Conservation (phyloP, 768 basidiomycete species). For the Cystobasidium onofrii region DNA sequence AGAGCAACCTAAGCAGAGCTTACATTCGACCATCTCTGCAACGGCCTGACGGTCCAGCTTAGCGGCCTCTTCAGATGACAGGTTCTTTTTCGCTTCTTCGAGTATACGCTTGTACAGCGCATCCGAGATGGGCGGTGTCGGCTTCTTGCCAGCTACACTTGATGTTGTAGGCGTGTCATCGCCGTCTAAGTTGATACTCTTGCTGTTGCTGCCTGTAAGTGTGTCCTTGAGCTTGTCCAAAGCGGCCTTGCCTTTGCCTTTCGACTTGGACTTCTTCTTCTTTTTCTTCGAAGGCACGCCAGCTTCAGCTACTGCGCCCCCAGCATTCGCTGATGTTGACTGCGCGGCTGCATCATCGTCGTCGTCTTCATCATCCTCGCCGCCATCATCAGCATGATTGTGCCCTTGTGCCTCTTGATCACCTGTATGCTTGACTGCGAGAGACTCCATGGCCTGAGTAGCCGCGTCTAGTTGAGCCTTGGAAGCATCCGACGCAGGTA, state of each 20-base stretch:
- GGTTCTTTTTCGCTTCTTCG: constrained; percentile 13
- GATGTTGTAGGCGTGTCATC: not conserved
- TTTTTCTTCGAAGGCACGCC: not conserved
- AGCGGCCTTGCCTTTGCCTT: constrained; percentile 28
- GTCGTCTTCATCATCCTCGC: constrained; percentile 7
- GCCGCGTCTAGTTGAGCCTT: not conserved
- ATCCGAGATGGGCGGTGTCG: constrained; percentile 5
- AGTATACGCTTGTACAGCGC: constrained; percentile 23
- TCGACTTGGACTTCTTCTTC: constrained; percentile 28
- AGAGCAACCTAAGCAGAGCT: not conserved
- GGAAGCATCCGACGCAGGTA: constrained; percentile 8
- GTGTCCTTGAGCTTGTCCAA: constrained; percentile 26
- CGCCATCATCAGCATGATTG: not conserved
- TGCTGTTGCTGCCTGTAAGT: not conserved
- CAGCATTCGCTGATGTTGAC: not conserved
- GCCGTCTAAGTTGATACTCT: not conserved
- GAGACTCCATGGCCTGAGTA: not conserved
- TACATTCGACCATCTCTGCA: constrained; percentile 26
- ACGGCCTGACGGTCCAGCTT: constrained; percentile 54
- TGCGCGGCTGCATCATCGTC: not conserved
- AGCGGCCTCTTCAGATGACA: constrained; percentile 54
- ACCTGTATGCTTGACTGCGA: not conserved
- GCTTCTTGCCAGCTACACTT: constrained; percentile 11
- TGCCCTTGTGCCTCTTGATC: not conserved
- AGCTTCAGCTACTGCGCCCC: not conserved